Conservation (phyloP, 441 rosid genomes). For the Pelargonium australe region DNA sequence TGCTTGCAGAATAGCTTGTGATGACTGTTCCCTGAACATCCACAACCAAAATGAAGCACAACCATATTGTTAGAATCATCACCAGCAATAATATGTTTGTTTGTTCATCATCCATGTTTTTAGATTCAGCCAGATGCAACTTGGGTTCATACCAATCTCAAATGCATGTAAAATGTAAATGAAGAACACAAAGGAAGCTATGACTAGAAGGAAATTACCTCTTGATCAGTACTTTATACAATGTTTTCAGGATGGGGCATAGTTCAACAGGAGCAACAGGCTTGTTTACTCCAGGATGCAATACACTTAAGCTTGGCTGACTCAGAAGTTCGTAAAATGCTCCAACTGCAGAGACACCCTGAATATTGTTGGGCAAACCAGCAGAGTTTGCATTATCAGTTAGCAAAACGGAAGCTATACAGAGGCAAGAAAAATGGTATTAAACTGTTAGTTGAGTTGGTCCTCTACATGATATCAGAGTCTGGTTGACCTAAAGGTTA, state of each 20-base stretch:
- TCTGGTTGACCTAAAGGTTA: too few relatives aligned
- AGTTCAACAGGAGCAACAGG: constrained; percentile 74
- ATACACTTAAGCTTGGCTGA: constrained; percentile 49
- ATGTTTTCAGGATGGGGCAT: constrained; percentile 62
- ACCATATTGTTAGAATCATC: background rate
- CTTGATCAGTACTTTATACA: constrained; percentile 52
- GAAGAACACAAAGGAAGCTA: too few relatives aligned
- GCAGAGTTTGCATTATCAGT: background rate
- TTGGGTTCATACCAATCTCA: too few relatives aligned
- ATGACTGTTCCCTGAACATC: constrained; percentile 55
- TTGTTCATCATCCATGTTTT: too few relatives aligned
- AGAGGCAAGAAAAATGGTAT: too few relatives aligned
- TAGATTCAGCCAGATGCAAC: too few relatives aligned
- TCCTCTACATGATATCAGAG: too few relatives aligned
- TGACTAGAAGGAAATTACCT: constrained; percentile 30
- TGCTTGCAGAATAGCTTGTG: constrained; percentile 83
- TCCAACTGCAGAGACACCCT: constrained; percentile 76
- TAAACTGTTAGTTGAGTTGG: too few relatives aligned
- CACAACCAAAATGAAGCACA: constrained; percentile 10
- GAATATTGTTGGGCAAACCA: constrained; percentile 10
- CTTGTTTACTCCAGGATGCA: constrained; percentile 59
- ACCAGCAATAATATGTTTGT: too few relatives aligned
- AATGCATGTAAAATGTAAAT: background rate
- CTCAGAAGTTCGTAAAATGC: constrained; percentile 67
- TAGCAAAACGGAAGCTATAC: background rate